These are phyloP conservation scores for Colletotrichum sp. DNA, from an alignment of 2,329 filamentous ascomycete species.

Conservation along the genomic window DNA sequence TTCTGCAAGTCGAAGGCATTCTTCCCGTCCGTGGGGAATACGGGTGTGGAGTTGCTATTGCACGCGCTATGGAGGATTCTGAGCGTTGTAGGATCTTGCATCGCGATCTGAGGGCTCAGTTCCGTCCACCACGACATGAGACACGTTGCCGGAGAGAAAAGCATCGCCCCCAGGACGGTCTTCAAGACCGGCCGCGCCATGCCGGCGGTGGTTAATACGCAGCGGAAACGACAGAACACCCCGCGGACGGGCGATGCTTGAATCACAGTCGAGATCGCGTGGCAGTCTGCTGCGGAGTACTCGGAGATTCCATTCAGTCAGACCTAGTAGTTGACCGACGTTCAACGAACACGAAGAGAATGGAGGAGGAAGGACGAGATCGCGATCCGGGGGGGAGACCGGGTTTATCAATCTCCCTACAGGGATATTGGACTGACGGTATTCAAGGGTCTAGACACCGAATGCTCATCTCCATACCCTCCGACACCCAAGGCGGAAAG, in stretches of 20 bases:
- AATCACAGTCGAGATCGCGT: background rate
- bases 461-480: background rate
- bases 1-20: slow-evolving; percentile 30
- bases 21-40: slow-evolving; percentile 37
- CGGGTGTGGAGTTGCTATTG: slow-evolving; percentile 32
- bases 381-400: background rate
- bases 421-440: background rate
- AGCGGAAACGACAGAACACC: background rate
- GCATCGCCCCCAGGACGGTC: background rate
- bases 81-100: slow-evolving; percentile 39
- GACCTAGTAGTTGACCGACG: background rate
- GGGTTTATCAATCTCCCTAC: slow-evolving; percentile 10
- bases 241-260: background rate
- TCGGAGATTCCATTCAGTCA: background rate
- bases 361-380: background rate
- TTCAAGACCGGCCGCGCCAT: background rate
- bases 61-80: slow-evolving; percentile 39
- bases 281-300: background rate
- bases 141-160: slow-evolving; percentile 26
- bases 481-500: background rate
- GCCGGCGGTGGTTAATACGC: background rate
- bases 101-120: slow-evolving; percentile 36
- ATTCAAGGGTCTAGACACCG: background rate
- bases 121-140: slow-evolving; percentile 41
- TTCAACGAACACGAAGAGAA: background rate